Base-by-base conservation (phyloP, 495 filamentous ascomycete genomes). In the Penicillium egyptiacum region DNA sequence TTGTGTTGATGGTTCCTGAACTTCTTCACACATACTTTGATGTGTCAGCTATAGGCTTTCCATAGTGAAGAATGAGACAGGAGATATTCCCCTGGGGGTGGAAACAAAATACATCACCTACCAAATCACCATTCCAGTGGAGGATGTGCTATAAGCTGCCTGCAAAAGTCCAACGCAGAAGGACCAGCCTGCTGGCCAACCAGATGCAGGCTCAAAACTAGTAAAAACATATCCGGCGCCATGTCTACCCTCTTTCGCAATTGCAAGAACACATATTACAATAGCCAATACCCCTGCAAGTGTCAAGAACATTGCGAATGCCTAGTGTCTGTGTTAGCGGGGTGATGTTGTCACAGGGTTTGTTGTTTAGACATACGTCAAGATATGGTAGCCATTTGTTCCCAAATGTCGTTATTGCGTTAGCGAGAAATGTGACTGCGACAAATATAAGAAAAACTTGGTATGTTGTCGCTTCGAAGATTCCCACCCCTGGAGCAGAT, bases 221-320 rank as follows among this genome's bases (percentile, higher is more conserved):
- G 64, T 66, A 58, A 86, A 86, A 17, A 85, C 83, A 68, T 79
- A 84, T 26, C 69, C 71, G 7, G 66, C 81, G 57, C 61, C 72
- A 20, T 81, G 70, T 47, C 70, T 69, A 12, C 64, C 64, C 20
- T 63, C 60, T 53, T 81, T 73, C 0, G 78, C 79, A 74, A 83
- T 82, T 5, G 71, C 70, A 19, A 86, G 64, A 17, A 83, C 55
- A 17, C 77, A 81, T 39, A 84, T 63, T n/a, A 85, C 58, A 46
- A 85, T 83, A 43, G 81, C 80, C 12, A 85, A 19, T 20, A 84
- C 71, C 33, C 79, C 81, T 11, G 66, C 73, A 0, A 69, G 71
- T 10, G 83, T 85, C 83, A 82, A 85, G 58, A 78, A 83, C 16
- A 85, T 83, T 58, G 81, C 83, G 42, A 83, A 67, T 57, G 83